phyloP scores from a whole-genome alignment of 1,139 yeast genomes.

The Scheffersomyces illinoinensis region DNA sequence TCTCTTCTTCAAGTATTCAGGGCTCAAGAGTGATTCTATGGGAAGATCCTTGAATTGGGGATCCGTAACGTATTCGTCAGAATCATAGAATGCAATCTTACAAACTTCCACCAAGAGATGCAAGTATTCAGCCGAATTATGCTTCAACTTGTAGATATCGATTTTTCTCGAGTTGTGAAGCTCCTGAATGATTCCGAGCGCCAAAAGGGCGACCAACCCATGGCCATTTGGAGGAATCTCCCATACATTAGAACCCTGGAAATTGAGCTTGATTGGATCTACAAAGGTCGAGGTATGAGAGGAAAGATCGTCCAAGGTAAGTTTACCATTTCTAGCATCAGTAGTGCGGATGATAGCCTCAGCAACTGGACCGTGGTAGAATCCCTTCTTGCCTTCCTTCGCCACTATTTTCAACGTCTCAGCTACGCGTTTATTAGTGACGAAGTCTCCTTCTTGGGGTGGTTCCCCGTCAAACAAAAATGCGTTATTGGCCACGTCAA shows the following conservation, averaged over 20 bases:
- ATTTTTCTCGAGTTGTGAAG: constrained; percentile 49
- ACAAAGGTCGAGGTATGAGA: constrained; percentile 59
- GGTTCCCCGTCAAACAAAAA: constrained; percentile 37
- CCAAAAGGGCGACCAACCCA: constrained; percentile 70
- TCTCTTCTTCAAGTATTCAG: constrained; percentile 50
- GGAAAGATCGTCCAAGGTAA: constrained; percentile 56
- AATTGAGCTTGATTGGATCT: constrained; percentile 56
- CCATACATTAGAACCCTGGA: constrained; percentile 53
- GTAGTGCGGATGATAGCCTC: constrained; percentile 61
- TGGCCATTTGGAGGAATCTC: constrained; percentile 86
- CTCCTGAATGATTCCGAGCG: constrained; percentile 64
- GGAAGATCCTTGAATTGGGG: constrained; percentile 45
- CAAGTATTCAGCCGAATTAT: constrained; percentile 71
- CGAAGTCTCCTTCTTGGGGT: constrained; percentile 64
- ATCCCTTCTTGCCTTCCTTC: constrained; percentile 60
- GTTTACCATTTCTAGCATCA: constrained; percentile 52
- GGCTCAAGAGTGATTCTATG: constrained; percentile 33
- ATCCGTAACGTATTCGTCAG: constrained; percentile 74
- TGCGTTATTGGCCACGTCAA: constrained; percentile 28
- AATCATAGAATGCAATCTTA: constrained; percentile 73
- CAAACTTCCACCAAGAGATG: constrained; percentile 70
- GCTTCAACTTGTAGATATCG: constrained; percentile 48
- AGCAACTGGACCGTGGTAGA: constrained; percentile 69
- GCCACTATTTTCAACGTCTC: constrained; percentile 54
- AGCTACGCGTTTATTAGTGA: constrained; percentile 56